These are phyloP conservation scores for Fermentozyma sake DNA, from an alignment of 1,139 yeast species.

Conservation along the genomic window DNA sequence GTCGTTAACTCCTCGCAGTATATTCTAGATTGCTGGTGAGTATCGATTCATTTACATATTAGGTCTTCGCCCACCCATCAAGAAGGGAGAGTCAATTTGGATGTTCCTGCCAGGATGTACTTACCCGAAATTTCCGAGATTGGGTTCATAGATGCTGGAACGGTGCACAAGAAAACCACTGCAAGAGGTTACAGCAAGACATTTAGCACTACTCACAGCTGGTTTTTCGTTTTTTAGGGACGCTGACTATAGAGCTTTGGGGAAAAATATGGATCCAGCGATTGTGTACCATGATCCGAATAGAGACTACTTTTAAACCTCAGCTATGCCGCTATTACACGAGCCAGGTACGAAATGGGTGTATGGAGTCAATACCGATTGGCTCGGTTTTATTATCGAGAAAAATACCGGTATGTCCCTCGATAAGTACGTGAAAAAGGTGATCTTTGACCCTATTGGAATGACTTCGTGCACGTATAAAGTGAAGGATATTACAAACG, in stretches of 20 bases:
- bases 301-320: constrained; percentile 21
- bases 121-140: constrained; percentile 40
- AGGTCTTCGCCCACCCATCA: no score
- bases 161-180: constrained; percentile 30
- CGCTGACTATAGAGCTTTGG: constrained; percentile 21
- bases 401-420: constrained; percentile 39
- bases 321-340: constrained; percentile 37
- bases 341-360: constrained; percentile 53
- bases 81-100: constrained; percentile 38
- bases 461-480: constrained; percentile 38
- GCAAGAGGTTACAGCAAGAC: constrained; percentile 40
- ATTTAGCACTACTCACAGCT: constrained; percentile 48
- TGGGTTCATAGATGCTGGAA: constrained; percentile 35
- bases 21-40: no score
- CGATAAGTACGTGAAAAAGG: constrained; percentile 35
- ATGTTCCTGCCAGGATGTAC: constrained; percentile 35
- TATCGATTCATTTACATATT: no score
- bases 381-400: constrained; percentile 49
- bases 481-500: constrained; percentile 19
- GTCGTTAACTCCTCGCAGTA: no score
- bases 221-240: constrained; percentile 47
- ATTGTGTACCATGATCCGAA: constrained; percentile 22
- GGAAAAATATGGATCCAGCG: constrained; percentile 15
- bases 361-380: constrained; percentile 50
- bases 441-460: constrained; percentile 43